Evolutionary conservation across 768 basidiomycete species (phyloP), one percentile per base, ranked within the genome.

Genomic region (Pleurotus djamor): DNA sequence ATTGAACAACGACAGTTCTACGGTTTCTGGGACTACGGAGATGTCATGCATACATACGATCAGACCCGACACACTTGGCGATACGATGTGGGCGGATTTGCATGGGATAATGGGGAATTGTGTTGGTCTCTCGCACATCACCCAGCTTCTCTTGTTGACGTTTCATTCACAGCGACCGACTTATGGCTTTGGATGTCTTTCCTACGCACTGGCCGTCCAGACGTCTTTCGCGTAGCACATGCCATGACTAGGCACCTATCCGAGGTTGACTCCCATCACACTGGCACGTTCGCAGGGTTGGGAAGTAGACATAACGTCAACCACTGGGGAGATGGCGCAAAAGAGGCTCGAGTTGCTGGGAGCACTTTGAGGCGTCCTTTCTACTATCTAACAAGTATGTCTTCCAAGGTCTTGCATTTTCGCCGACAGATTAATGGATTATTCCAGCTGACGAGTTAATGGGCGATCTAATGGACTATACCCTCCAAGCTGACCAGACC

Each of bases 101-200:
- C 71, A 32, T 76, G 74, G 74, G 74, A 76, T 55, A 76, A 76
- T 51, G 74, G 74, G 4, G 71, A 72, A 59, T 66, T 73, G 8
- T 68, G 72, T 72, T 17, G 14, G 71, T 63, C 17, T 14, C 35
- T 36, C 33, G 35, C 47, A 44, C 21, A 38, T n/a, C 41, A 13
- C 21, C 21, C 14, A n/a, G 13, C 17, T 32, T 33, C 10, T 14
- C 13, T 14, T n/a, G 7, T 38, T 49, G 32, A 41, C 55, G 41
- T 51, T 32, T 58, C 21, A 21, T 2, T 10, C 37, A 14, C 33
- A 74, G 74, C 66, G 12, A 69, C 73, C 7, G 75, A 76, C 49
- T 66, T 74, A 3, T 75, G 74, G 74, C 68, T 76, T 1, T 76
- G 75, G 75, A 72, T 74, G 63, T 74, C 73, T 0, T 76, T 76